Evolutionary conservation across 2,329 filamentous ascomycete species (phyloP).

Genomic region (Zasmidium citrigriseum): DNA sequence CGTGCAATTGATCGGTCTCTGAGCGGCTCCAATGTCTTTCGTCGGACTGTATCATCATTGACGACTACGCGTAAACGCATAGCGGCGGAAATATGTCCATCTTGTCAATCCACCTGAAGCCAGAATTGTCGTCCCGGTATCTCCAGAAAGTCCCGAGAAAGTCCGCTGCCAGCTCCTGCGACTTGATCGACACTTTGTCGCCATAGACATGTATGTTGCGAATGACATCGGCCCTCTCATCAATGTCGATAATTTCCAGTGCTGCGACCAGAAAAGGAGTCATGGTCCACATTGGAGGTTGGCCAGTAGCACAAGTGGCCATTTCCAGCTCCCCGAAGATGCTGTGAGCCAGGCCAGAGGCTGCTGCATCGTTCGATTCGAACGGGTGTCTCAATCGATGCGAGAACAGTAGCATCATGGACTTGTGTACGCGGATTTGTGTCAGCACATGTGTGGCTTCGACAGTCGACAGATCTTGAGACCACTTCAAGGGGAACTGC

Average conservation of each 20-base stretch:
- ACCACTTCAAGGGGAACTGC: background rate
- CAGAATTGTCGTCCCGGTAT: background rate
- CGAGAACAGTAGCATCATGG: background rate
- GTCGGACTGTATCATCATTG: background rate
- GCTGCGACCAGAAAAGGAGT: background rate
- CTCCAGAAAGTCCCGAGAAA: background rate
- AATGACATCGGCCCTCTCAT: background rate
- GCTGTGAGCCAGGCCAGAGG: background rate
- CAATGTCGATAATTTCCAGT: background rate
- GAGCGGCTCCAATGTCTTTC: background rate
- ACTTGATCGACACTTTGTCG: background rate
- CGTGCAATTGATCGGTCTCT: background rate
- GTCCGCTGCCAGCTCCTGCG: background rate
- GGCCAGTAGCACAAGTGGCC: background rate
- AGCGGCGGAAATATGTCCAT: background rate
- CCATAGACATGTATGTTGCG: background rate
- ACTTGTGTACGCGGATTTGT: background rate
- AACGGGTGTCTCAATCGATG: background rate
- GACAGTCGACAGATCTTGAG: background rate
- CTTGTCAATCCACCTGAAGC: background rate
- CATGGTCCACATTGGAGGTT: background rate
- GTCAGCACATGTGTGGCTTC: background rate
- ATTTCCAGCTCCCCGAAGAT: background rate
- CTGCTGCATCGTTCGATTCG: background rate
- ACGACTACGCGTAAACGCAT: background rate